Evolutionary conservation across 176 grass and related monocot genomes (phyloP), one percentile per base, ranked within the genome.

Genomic region (Oropetium thomaeum): DNA sequence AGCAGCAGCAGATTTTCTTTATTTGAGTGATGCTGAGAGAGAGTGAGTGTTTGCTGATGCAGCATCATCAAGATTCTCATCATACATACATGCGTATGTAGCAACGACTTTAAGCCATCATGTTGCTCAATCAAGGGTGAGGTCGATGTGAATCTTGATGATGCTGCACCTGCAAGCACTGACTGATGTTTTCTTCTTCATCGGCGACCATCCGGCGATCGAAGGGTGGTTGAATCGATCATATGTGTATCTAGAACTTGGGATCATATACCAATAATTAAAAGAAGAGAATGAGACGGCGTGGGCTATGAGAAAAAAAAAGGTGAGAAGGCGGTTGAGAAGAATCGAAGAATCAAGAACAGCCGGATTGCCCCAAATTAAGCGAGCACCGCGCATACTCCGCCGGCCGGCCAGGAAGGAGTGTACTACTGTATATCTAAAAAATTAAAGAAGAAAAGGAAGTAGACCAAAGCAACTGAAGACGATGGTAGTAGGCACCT

Each of bases 11-110:
- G 37, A 42, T 31, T 43, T 27, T 30, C 17, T 32, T 4, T 7
- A 19, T n/a, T 47, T 1, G 20, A 16, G 33, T 71, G 39, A 67
- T 7, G n/a, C n/a, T n/a, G n/a, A n/a, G n/a, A n/a, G n/a, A n/a
- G 61, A 90, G 58, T 35, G 88, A 82, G 80, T 80, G 69, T 71
- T 67, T 84, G 92, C 92, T 84, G 92, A 95, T 95, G 92, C 92
- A 95, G 92, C 92, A 95, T 95, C 92, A 95, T 95, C 92, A 95
- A 95, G 92, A 95, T 95, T 95, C 92, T 95, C 92, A 88, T 91
- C 63, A 23, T 8, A 16, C 54, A 62, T 43, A 34, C 37, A 30
- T 14, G 23, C 17, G 5, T 9, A 55, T 33, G 55, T 16, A 68
- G 63, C 49, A 68, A 34, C 63, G 15, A 17, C 44, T 20, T 10